A percentile compares a stretch with the other conserved stretches of the same genome.
Conservation (phyloP, 305 asterid genomes). For the Galium porrigens region DNA sequence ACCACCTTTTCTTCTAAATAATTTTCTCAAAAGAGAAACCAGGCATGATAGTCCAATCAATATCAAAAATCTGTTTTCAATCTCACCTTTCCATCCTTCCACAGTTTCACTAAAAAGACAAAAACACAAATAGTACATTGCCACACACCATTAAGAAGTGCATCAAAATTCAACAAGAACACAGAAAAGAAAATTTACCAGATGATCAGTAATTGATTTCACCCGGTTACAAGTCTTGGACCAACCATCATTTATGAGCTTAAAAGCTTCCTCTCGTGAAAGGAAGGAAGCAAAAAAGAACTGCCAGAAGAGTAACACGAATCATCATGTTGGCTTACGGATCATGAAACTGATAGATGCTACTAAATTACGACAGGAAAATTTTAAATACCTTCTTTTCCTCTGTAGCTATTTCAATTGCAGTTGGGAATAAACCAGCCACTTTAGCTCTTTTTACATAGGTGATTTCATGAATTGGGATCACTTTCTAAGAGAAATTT, state of each 20-base stretch:
- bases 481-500: conserved; percentile 43
- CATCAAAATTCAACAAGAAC: not conserved
- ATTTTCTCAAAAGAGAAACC: not conserved
- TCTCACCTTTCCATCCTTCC: not conserved
- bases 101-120: not conserved
- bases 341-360: not conserved
- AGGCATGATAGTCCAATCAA: conserved; percentile 1
- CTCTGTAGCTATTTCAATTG: conserved; percentile 75
- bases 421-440: conserved; percentile 87
- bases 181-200: conserved; percentile 28
- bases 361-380: not conserved
- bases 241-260: conserved; percentile 88
- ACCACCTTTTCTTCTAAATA: not conserved
- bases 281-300: conserved; percentile 84
- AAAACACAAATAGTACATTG: not conserved
- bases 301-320: conserved; percentile 35
- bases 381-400: conserved; percentile 56
- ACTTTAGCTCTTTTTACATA: conserved; percentile 71
- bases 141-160: not conserved
- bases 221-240: conserved; percentile 33
- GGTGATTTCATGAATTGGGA: conserved; percentile 65
- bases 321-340: conserved; percentile 7
- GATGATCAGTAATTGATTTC: conserved; percentile 45
- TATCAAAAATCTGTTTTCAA: not conserved
- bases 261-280: conserved; percentile 94